These are phyloP conservation scores for Rhizophlyctis rosea DNA, from an alignment of 192 early-diverging fungal genomes.

Conservation along the genomic window DNA sequence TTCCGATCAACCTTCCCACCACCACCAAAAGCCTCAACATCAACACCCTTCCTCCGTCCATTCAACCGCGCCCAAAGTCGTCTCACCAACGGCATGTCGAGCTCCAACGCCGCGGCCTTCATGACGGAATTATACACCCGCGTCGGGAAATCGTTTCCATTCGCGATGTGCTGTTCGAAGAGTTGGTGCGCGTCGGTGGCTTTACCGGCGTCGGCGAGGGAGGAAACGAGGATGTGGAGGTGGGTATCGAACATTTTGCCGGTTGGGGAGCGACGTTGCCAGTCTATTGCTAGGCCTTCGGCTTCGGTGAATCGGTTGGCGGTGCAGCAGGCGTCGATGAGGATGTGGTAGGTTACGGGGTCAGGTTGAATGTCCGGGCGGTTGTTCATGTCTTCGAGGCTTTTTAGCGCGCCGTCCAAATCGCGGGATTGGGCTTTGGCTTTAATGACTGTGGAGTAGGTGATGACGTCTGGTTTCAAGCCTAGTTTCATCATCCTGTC, in stretches of 20 bases:
- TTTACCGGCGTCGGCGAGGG: conserved; percentile 15
- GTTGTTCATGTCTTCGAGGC: conserved; percentile 27
- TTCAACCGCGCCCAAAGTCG: not conserved
- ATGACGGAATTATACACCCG: conserved; percentile 29
- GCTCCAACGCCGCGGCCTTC: conserved; percentile 16
- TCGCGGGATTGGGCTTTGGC: conserved; percentile 18
- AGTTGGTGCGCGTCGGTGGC: conserved; percentile 25
- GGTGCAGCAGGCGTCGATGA: conserved; percentile 24
- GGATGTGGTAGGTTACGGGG: conserved; percentile 21
- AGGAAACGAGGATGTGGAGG: conserved; percentile 13
- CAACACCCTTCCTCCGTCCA: not conserved
- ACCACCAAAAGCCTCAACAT: not conserved
- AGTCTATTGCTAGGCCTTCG: conserved; percentile 11
- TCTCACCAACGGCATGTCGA: conserved; percentile 21
- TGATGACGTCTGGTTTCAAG: conserved; percentile 17
- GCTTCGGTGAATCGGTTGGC: conserved; percentile 14
- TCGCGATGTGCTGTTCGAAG: conserved; percentile 21
- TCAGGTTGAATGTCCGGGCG: conserved; percentile 13
- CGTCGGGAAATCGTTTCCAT: conserved; percentile 7
- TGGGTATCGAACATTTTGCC: not conserved
- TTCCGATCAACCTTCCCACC: too few species aligned
- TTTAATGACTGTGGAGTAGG: conserved; percentile 33
- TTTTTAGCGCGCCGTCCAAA: conserved; percentile 9
- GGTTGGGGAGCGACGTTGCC: conserved; percentile 4
- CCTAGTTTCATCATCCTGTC: conserved; percentile 4